phyloP scores from a whole-genome alignment of 2,329 filamentous ascomycete genomes.

The Aureobasidium leucospermi region DNA sequence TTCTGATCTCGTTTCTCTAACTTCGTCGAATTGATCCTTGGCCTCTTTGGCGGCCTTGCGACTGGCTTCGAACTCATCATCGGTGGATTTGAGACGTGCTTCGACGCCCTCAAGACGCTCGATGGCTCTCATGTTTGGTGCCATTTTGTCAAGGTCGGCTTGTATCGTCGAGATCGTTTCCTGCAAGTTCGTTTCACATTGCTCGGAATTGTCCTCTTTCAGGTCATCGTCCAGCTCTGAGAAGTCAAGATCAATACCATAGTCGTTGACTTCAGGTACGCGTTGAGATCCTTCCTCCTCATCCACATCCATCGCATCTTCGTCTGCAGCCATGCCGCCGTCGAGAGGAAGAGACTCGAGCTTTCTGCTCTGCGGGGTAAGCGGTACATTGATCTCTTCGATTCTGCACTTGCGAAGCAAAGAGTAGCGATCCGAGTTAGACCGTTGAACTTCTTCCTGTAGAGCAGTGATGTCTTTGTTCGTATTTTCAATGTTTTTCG shows the following conservation, averaged over 20 bases:
- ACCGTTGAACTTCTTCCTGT: constrained; percentile 82
- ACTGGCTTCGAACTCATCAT: constrained; percentile 83
- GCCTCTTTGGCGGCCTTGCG: constrained; percentile 65
- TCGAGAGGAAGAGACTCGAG: constrained; percentile 83
- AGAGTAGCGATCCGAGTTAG: constrained; percentile 74
- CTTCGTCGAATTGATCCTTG: constrained; percentile 73
- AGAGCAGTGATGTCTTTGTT: constrained; percentile 68
- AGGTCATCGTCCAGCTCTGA: constrained; percentile 73
- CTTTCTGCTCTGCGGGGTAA: constrained; percentile 60
- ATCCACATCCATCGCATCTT: constrained; percentile 77
- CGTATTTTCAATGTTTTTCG: constrained; percentile 70
- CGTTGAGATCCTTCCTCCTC: constrained; percentile 53
- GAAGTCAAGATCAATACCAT: constrained; percentile 88
- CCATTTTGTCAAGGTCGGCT: constrained; percentile 82
- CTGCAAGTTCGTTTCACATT: constrained; percentile 66
- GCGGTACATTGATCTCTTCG: constrained; percentile 82
- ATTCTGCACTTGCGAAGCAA: constrained; percentile 84
- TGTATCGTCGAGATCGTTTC: constrained; percentile 70
- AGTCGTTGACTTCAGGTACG: constrained; percentile 65
- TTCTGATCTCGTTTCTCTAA: constrained; percentile 77
- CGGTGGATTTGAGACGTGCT: constrained; percentile 70
- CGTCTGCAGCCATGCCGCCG: constrained; percentile 60
- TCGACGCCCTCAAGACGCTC: constrained; percentile 85
- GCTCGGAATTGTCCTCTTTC: constrained; percentile 64
- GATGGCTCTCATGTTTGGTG: constrained; percentile 92